These are phyloP conservation scores for Tetratostichococcus sp. DNA, from an alignment of 139 green algal genomes.

Conservation along the genomic window DNA sequence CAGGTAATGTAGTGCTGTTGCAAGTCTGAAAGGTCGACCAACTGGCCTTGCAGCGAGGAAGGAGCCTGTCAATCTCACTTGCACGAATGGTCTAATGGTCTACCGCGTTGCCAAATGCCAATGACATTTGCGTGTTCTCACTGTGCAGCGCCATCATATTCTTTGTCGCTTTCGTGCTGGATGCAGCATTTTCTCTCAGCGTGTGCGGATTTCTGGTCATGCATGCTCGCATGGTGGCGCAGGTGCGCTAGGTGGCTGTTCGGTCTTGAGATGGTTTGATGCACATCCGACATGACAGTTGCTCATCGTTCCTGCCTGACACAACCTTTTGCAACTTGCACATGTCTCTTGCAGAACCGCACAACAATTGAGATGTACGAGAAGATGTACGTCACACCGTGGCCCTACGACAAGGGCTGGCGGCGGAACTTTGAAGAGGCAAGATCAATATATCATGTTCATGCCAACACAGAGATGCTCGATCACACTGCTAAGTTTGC, in stretches of 20 bases:
- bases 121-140: conserved; percentile 18
- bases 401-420: conserved; percentile 68
- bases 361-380: conserved; percentile 92
- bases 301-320: too few species aligned
- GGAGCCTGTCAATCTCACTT: too few species aligned
- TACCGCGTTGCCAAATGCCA: too few species aligned
- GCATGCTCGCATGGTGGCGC: conserved; percentile 52
- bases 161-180: conserved; percentile 54
- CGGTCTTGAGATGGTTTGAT: neutral
- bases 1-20: neutral
- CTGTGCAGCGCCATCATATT: conserved; percentile 37
- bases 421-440: conserved; percentile 68
- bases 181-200: conserved; percentile 47
- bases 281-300: too few species aligned
- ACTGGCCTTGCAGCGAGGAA: too few species aligned
- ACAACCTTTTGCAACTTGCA: too few species aligned
- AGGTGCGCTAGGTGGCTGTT: neutral
- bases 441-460: too few species aligned
- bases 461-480: too few species aligned
- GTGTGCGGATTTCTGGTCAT: conserved; percentile 77
- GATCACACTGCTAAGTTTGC: too few species aligned
- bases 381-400: conserved; percentile 58
- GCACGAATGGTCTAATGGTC: too few species aligned
- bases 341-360: conserved; percentile 37
- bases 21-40: too few species aligned